Conservation (phyloP, 495 filamentous ascomycete species). For the Penicillium flavigenum region DNA sequence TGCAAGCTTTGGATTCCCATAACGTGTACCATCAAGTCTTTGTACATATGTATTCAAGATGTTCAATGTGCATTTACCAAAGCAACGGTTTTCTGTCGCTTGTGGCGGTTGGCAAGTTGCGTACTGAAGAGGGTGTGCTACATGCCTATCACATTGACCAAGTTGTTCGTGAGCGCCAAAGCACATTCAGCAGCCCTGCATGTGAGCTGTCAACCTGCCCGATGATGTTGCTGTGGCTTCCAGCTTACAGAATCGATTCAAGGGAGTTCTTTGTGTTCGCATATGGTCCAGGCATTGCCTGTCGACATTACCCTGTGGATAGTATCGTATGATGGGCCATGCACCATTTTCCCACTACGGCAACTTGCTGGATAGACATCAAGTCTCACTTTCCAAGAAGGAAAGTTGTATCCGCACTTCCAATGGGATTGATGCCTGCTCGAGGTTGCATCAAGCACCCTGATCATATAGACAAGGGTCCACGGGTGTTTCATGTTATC, state of each 20-base stretch:
- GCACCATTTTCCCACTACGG: not conserved
- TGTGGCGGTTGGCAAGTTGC: not conserved
- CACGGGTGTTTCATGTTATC: constrained; percentile 1
- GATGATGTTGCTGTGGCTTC: not conserved
- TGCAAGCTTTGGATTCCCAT: not conserved
- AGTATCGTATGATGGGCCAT: not conserved
- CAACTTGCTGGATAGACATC: not conserved
- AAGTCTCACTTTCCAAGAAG: not conserved
- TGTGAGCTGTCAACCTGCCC: not conserved
- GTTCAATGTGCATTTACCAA: not conserved
- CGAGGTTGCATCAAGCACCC: constrained; percentile 13
- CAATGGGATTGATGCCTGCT: constrained; percentile 6
- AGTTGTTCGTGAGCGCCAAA: not conserved
- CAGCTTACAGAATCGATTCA: not conserved
- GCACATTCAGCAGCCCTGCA: not conserved
- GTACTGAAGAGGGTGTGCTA: not conserved
- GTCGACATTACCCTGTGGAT: not conserved
- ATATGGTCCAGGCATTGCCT: not conserved
- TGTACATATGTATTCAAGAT: too few species aligned
- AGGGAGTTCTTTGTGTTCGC: not conserved
- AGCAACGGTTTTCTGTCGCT: not conserved
- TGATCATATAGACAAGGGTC: not conserved
- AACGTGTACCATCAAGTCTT: not conserved
- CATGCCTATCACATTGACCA: not conserved
- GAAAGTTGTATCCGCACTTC: constrained; percentile 3